Conservation (phyloP, 78 protist species). For the Emiliania huxleyi region DNA sequence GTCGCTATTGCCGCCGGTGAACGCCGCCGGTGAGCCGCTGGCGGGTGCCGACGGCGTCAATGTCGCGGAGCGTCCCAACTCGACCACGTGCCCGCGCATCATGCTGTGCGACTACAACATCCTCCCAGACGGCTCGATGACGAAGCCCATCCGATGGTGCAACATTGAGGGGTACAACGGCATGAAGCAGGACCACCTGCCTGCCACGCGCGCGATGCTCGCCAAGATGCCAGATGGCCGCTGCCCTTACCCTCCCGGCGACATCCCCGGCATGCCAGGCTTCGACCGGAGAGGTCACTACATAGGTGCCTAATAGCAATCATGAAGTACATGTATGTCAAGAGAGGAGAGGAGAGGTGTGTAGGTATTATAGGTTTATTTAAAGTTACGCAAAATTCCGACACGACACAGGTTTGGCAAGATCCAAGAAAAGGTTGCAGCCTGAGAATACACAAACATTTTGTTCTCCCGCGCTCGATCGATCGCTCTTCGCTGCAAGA, state of each 20-base stretch:
- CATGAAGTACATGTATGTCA: too few relatives aligned
- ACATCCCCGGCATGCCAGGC: background rate
- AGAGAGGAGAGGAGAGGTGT: too few relatives aligned
- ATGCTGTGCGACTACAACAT: background rate
- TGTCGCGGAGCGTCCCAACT: background rate
- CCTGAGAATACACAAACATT: too few relatives aligned
- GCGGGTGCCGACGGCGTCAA: background rate
- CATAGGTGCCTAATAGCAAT: too few relatives aligned
- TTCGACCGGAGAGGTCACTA: background rate
- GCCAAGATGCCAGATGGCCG: background rate
- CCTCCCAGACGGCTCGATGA: background rate
- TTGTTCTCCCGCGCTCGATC: too few relatives aligned
- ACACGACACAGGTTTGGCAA: too few relatives aligned
- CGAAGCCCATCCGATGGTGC: background rate
- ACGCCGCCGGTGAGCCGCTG: background rate
- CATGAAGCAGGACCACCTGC: background rate
- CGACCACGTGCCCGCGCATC: slow-evolving; percentile 1
- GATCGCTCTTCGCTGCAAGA: too few relatives aligned
- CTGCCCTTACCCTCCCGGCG: slow-evolving; percentile 12
- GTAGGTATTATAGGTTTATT: too few relatives aligned
- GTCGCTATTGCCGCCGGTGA: background rate
- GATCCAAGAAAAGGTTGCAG: too few relatives aligned
- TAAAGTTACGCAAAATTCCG: too few relatives aligned
- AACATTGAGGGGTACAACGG: slow-evolving; percentile 15
- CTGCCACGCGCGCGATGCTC: background rate